Conservation (phyloP, 345 rosid genomes). For the Pugionium dolabratum region DNA sequence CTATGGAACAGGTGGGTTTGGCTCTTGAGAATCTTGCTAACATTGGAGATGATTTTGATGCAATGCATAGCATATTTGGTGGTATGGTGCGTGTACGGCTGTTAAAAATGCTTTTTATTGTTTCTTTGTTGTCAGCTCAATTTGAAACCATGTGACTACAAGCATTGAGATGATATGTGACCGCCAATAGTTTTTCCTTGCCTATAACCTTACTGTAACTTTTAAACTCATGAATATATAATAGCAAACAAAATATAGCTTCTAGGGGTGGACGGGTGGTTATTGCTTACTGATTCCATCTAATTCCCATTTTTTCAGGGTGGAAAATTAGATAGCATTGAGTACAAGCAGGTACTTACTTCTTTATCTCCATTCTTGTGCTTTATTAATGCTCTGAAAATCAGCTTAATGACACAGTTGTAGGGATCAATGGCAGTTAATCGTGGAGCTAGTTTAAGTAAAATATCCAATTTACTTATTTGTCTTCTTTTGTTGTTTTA, state of each 20-base stretch:
- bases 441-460: conserved; percentile 1
- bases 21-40: conserved; percentile 60
- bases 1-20: conserved; percentile 58
- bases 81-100: conserved; percentile 59
- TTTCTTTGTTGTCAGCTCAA: conserved; percentile 1
- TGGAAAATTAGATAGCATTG: conserved; percentile 72
- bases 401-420: neutral
- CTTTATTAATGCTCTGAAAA: conserved; percentile 9
- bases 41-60: conserved; percentile 61
- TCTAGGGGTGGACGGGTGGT: neutral
- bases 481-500: neutral
- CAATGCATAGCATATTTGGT: conserved; percentile 60
- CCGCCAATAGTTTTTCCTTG: neutral
- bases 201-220: neutral
- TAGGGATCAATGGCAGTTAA: conserved; percentile 4
- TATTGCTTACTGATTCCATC: conserved; percentile 26
- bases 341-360: conserved; percentile 70
- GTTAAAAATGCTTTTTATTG: neutral
- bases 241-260: conserved; percentile 2
- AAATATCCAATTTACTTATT: conserved; percentile 17
- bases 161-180: conserved; percentile 1
- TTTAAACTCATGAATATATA: neutral
- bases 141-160: neutral
- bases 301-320: conserved; percentile 53
- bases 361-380: conserved; percentile 17